These are phyloP conservation scores for Yamadazyma diospyri DNA, from an alignment of 1,139 yeast genomes.

Conservation along the genomic window DNA sequence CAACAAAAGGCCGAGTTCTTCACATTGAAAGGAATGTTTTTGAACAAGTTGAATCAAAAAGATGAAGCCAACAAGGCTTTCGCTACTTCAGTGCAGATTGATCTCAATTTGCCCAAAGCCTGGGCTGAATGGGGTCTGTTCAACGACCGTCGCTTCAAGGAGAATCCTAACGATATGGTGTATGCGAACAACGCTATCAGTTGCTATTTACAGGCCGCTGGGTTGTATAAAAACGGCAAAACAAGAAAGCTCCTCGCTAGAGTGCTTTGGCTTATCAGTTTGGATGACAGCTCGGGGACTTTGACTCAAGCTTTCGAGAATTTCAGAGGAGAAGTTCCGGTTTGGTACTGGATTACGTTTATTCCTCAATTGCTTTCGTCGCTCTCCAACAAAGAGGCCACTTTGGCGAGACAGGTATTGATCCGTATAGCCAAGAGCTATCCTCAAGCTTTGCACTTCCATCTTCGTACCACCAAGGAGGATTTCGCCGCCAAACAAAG, in stretches of 20 bases:
- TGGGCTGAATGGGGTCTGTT: constrained; percentile 99
- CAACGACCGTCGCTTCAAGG: constrained; percentile 85
- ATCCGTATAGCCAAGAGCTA: constrained; percentile 91
- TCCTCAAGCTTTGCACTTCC: constrained; percentile 97
- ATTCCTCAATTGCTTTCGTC: constrained; percentile 92
- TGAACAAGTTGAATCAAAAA: constrained; percentile 81
- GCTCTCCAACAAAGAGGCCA: constrained; percentile 86
- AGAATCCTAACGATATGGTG: constrained; percentile 75
- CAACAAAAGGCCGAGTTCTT: constrained; percentile 98
- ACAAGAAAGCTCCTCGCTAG: constrained; percentile 86
- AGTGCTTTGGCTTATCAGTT: constrained; percentile 87
- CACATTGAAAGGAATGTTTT: constrained; percentile 95
- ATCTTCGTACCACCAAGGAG: constrained; percentile 89
- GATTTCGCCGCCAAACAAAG: constrained; percentile 87
- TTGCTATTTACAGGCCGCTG: constrained; percentile 97
- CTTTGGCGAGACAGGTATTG: constrained; percentile 80
- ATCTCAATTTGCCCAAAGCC: constrained; percentile 89
- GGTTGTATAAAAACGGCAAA: constrained; percentile 88
- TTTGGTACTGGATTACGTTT: constrained; percentile 98
- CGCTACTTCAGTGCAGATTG: constrained; percentile 96
- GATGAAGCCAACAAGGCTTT: constrained; percentile 98
- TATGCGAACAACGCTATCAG: constrained; percentile 93
- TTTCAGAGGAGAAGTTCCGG: constrained; percentile 94
- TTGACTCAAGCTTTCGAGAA: constrained; percentile 86
- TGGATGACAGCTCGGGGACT: constrained; percentile 83